phyloP scores from a whole-genome alignment of 1,284 basidiomycete species.

The Phaffia rhodozyma region DNA sequence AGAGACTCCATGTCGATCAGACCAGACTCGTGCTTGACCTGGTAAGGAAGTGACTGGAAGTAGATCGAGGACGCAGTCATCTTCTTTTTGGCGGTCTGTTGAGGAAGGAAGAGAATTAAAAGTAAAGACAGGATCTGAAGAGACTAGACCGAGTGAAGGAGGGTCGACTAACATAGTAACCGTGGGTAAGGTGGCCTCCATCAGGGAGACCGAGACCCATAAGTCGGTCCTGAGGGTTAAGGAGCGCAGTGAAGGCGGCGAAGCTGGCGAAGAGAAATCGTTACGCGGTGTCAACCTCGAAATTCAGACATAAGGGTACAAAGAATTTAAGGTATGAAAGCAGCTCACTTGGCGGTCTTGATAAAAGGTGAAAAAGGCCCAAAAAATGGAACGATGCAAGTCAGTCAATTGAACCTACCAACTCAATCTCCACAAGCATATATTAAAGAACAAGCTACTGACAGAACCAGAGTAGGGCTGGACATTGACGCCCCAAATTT shows the following conservation, averaged over 20 bases:
- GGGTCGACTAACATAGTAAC: slow-evolving; percentile 64
- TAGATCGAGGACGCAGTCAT: slow-evolving; percentile 99
- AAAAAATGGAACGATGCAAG: too few species aligned
- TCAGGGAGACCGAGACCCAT: slow-evolving; percentile 99
- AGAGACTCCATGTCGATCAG: slow-evolving; percentile 83
- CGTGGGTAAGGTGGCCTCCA: slow-evolving; percentile 96
- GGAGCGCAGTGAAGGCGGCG: slow-evolving; percentile 88
- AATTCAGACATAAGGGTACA: not conserved
- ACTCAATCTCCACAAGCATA: too few species aligned
- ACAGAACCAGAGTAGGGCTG: slow-evolving; percentile 94
- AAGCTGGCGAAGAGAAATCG: slow-evolving; percentile 49
- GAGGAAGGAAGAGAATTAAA: slow-evolving; percentile 7
- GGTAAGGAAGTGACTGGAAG: slow-evolving; percentile 98
- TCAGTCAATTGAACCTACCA: too few species aligned
- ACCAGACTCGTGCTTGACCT: slow-evolving; percentile 70
- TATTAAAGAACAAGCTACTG: slow-evolving; percentile 39
- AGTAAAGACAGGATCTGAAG: not conserved
- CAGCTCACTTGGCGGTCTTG: slow-evolving; percentile 62
- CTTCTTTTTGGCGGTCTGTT: slow-evolving; percentile 93
- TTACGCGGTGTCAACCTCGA: not conserved
- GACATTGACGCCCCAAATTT: slow-evolving; percentile 93
- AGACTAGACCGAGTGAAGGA: not conserved
- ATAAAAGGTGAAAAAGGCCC: too few species aligned
- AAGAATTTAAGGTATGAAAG: not conserved
- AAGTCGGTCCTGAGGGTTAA: slow-evolving; percentile 94